A percentile compares a stretch with the other conserved stretches of the same genome.
Conservation (phyloP, 169 alveolate species). For the Cystoisospora suis region DNA sequence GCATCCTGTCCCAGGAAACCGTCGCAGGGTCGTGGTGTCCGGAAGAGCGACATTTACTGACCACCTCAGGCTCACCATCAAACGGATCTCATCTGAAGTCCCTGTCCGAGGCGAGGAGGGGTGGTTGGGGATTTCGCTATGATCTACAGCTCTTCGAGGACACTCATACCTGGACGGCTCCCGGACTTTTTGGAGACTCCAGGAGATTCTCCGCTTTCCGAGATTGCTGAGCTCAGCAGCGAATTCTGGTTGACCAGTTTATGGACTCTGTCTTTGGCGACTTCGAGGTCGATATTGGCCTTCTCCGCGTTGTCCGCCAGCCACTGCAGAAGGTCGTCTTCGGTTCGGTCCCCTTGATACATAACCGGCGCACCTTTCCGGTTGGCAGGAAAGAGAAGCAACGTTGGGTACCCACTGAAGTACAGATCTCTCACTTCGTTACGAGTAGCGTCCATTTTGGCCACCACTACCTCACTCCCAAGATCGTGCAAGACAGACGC, state of each 20-base stretch:
- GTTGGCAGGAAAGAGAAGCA: conserved; percentile 35
- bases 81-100: too few species aligned
- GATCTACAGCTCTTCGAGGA: conserved; percentile 36
- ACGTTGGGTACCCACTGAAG: conserved; percentile 46
- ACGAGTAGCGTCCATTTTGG: conserved; percentile 54
- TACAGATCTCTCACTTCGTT: conserved; percentile 45
- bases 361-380: conserved; percentile 16
- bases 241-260: not conserved
- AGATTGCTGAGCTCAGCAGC: not conserved
- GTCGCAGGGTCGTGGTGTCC: too few species aligned
- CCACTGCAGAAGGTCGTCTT: conserved; percentile 37
- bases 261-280: not conserved
- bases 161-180: conserved; percentile 29
- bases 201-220: conserved; percentile 9
- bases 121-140: too few species aligned
- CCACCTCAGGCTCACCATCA: too few species aligned
- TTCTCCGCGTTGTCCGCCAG: conserved; percentile 19
- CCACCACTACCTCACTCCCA: conserved; percentile 18
- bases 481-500: conserved; percentile 1
- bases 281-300: not conserved
- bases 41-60: too few species aligned
- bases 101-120: too few species aligned
- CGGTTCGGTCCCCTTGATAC: conserved; percentile 49
- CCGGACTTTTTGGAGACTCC: not conserved
- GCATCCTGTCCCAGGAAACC: too few species aligned